Percentiles rank a stretch among this genome's conserved stretches.
phyloP scores from a whole-genome alignment of 1,139 yeast genomes.

The Yamadazyma kanchanaburiensis region DNA sequence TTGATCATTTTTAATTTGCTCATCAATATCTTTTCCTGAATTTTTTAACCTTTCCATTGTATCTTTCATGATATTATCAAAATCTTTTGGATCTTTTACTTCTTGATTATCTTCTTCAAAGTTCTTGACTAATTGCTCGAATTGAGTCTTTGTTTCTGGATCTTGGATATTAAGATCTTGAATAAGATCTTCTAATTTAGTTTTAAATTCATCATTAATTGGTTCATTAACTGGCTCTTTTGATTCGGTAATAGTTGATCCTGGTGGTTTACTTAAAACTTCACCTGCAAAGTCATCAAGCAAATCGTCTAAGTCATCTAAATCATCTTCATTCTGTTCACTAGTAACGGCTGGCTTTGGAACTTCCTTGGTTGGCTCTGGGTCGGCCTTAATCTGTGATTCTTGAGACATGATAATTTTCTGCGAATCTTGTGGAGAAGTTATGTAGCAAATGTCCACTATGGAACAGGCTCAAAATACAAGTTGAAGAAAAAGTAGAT shows the following conservation, averaged over 20 bases:
- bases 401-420: no score
- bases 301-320: slow-evolving; percentile 73
- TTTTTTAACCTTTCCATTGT: slow-evolving; percentile 77
- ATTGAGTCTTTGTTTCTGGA: slow-evolving; percentile 58
- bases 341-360: no score
- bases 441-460: no score
- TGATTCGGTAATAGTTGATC: slow-evolving; percentile 60
- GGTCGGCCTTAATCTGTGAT: no score
- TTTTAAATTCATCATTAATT: slow-evolving; percentile 18
- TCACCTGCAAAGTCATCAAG: slow-evolving; percentile 78
- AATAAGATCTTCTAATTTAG: slow-evolving; percentile 49
- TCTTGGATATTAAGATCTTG: slow-evolving; percentile 55
- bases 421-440: no score
- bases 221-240: slow-evolving; percentile 63
- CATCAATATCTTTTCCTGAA: slow-evolving; percentile 65
- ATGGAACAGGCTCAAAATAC: no score
- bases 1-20: slow-evolving; percentile 52
- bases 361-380: no score
- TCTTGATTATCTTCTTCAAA: slow-evolving; percentile 35
- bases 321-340: slow-evolving; percentile 63
- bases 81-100: slow-evolving; percentile 27
- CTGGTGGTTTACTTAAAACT: slow-evolving; percentile 63
- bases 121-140: slow-evolving; percentile 49
- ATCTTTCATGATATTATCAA: slow-evolving; percentile 75
- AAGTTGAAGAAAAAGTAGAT: no score